phyloP scores from a whole-genome alignment of 1,284 basidiomycete species.

The Chalciporus sp. region DNA sequence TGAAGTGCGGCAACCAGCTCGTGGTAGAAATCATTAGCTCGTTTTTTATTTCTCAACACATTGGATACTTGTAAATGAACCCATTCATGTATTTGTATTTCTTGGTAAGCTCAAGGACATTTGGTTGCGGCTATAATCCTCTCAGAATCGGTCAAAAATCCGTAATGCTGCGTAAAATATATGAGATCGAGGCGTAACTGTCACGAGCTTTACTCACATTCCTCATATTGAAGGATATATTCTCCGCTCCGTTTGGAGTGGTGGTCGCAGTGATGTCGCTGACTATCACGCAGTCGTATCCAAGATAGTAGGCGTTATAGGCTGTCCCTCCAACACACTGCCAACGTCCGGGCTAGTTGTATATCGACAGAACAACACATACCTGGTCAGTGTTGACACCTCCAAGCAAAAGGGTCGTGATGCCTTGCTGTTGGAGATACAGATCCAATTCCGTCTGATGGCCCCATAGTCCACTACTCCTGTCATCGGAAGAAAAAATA shows the following conservation, averaged over 20 bases:
- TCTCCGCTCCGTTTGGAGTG: constrained; percentile 62
- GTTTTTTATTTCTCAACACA: background rate
- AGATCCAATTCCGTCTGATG: constrained; percentile 60
- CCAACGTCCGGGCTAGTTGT: background rate
- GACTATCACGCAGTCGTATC: constrained; percentile 63
- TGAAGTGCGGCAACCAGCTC: background rate
- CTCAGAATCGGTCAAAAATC: constrained; percentile 58
- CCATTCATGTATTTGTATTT: background rate
- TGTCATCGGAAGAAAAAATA: constrained; percentile 22
- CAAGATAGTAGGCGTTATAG: constrained; percentile 62
- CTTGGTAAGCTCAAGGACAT: background rate
- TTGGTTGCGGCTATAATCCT: constrained; percentile 36
- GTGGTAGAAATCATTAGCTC: constrained; percentile 14
- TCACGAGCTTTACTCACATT: constrained; percentile 43
- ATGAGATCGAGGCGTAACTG: constrained; percentile 7
- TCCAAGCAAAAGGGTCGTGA: constrained; percentile 62
- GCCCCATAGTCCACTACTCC: constrained; percentile 72
- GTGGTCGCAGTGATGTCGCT: constrained; percentile 63
- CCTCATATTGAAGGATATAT: constrained; percentile 56
- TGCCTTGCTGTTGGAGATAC: constrained; percentile 63
- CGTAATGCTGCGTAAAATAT: constrained; percentile 48
- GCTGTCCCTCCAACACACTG: constrained; percentile 70
- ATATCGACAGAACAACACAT: constrained; percentile 2
- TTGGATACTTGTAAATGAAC: background rate
- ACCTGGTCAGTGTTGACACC: constrained; percentile 74